Conservation (phyloP, 352 stramenopile genomes). For the Hyaloperonospora arabidopsidis region DNA sequence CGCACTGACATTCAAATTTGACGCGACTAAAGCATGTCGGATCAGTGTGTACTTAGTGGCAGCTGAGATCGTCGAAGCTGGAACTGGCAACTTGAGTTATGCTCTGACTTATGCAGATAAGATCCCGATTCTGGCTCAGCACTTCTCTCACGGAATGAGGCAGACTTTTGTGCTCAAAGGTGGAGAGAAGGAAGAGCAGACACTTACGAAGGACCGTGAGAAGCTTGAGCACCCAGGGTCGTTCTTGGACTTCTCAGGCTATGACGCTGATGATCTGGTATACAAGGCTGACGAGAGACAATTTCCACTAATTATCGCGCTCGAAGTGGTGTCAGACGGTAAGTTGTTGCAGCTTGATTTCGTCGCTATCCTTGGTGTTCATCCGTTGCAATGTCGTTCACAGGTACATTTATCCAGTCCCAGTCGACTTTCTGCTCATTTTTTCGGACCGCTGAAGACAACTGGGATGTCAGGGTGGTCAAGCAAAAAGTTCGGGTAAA, state of each 20-base stretch:
- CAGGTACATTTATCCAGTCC: conserved; percentile 45
- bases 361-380: conserved; percentile 4
- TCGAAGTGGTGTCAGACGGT: conserved; percentile 50
- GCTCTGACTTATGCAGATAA: conserved; percentile 41
- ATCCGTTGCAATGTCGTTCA: conserved; percentile 5
- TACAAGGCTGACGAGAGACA: conserved; percentile 36
- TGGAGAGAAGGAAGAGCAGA: conserved; percentile 6
- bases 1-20: conserved; percentile 66
- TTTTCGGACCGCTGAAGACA: conserved; percentile 31
- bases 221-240: conserved; percentile 9
- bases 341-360: conserved; percentile 4
- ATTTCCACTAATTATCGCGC: conserved; percentile 64
- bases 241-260: conserved; percentile 40
- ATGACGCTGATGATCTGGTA: conserved; percentile 31
- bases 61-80: conserved; percentile 56
- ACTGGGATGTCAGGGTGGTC: conserved; percentile 64
- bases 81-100: conserved; percentile 56
- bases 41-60: conserved; percentile 58
- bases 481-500: conserved; percentile 72
- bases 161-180: conserved; percentile 44
- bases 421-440: conserved; percentile 80
- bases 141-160: conserved; percentile 42
- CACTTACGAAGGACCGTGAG: conserved; percentile 7
- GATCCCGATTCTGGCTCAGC: conserved; percentile 27
- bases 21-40: conserved; percentile 67